Conservation (phyloP, 805 yeast genomes). For the Wickerhamiella cacticola region DNA sequence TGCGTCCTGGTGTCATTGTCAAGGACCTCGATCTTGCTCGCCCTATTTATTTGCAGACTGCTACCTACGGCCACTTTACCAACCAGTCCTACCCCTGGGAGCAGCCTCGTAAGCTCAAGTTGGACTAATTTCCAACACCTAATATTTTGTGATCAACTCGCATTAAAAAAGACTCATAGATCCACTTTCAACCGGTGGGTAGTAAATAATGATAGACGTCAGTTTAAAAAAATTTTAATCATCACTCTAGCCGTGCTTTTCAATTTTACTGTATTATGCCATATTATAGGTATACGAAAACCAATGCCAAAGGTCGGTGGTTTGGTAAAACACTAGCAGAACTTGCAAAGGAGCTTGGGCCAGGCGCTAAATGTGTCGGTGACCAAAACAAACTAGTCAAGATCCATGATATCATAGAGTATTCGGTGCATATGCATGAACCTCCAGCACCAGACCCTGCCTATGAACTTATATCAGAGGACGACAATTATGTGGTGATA, state of each 20-base stretch:
- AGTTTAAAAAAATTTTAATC: neutral
- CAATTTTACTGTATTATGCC: conserved; percentile 2
- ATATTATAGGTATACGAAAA: conserved; percentile 18
- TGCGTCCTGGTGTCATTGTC: conserved; percentile 99
- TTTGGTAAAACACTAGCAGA: conserved; percentile 16
- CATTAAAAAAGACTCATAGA: neutral
- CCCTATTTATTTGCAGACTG: conserved; percentile 98
- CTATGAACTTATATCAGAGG: conserved; percentile 53
- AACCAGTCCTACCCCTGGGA: conserved; percentile 99
- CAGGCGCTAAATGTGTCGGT: conserved; percentile 13
- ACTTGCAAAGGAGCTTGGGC: conserved; percentile 18
- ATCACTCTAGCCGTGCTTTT: too few species aligned
- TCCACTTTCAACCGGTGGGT: conserved; percentile 12
- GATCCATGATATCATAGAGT: conserved; percentile 75
- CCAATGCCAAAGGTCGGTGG: conserved; percentile 24
- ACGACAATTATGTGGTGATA: conserved; percentile 60
- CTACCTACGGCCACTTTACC: conserved; percentile 99
- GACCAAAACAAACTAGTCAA: conserved; percentile 34
- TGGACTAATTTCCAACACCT: conserved; percentile 13
- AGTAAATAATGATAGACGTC: conserved; percentile 5
- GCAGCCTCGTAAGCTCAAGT: conserved; percentile 53
- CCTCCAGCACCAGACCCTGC: conserved; percentile 54
- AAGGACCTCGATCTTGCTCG: conserved; percentile 94
- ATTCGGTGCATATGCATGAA: conserved; percentile 75
- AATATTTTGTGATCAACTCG: conserved; percentile 10